Conservation (phyloP, 1,139 yeast genomes). For the Taphrina flavorubra region DNA sequence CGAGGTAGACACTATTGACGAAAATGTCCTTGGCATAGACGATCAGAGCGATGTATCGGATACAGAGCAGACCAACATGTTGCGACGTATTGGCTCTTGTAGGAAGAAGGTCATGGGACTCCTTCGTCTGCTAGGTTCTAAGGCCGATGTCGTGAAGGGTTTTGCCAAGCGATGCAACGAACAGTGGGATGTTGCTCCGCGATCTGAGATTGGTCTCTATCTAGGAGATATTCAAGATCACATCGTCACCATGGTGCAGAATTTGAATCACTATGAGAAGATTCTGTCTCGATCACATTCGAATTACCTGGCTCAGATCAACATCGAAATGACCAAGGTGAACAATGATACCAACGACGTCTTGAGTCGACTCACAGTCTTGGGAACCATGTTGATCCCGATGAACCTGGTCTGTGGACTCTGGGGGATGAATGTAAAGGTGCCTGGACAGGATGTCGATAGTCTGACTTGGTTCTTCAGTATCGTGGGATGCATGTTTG, state of each 20-base stretch:
- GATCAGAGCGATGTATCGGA: slow-evolving; percentile 51
- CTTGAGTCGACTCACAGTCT: slow-evolving; percentile 85
- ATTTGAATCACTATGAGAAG: slow-evolving; percentile 91
- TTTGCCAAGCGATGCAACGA: slow-evolving; percentile 90
- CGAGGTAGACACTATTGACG: slow-evolving; percentile 90
- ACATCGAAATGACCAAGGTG: slow-evolving; percentile 96
- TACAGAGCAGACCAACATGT: slow-evolving; percentile 66
- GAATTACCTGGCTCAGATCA: slow-evolving; percentile 92
- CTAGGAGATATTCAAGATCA: slow-evolving; percentile 90
- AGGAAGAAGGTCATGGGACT: slow-evolving; percentile 93
- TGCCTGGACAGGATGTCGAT: slow-evolving; percentile 82
- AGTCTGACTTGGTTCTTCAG: slow-evolving; percentile 77
- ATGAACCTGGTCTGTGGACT: slow-evolving; percentile 92
- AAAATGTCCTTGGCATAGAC: slow-evolving; percentile 76
- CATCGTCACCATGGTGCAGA: slow-evolving; percentile 57
- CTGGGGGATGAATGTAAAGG: slow-evolving; percentile 98
- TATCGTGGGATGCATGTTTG: slow-evolving; percentile 41
- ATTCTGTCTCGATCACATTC: slow-evolving; percentile 90
- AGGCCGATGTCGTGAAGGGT: slow-evolving; percentile 95
- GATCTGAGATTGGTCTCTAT: slow-evolving; percentile 84
- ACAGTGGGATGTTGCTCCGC: slow-evolving; percentile 74
- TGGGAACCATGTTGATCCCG: slow-evolving; percentile 94
- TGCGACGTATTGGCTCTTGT: slow-evolving; percentile 91
- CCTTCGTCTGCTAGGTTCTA: slow-evolving; percentile 79
- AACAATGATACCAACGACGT: slow-evolving; percentile 97